Evolutionary conservation across 768 basidiomycete genomes (phyloP).

Genomic region (Nevesoporus exiguus): DNA sequence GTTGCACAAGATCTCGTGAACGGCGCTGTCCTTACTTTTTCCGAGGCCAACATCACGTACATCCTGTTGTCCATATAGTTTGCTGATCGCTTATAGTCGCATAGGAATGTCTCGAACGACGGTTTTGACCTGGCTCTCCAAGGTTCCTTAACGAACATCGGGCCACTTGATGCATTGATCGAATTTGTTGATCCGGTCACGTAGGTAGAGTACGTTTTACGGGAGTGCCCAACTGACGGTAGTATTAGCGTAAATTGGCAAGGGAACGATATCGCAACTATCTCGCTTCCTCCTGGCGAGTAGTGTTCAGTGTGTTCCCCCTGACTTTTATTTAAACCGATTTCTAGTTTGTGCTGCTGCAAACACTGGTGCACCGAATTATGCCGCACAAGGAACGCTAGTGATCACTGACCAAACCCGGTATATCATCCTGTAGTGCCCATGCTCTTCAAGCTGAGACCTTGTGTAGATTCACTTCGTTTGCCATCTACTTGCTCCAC

Average conservation of each 20-base stretch:
- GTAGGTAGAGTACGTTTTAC: slow-evolving; percentile 34
- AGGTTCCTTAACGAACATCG: slow-evolving; percentile 58
- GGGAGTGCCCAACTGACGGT: neutral
- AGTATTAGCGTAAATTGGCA: slow-evolving; percentile 55
- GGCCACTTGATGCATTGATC: slow-evolving; percentile 68
- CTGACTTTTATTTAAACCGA: neutral
- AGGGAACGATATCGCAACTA: slow-evolving; percentile 58
- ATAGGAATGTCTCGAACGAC: slow-evolving; percentile 51
- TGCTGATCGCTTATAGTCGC: slow-evolving; percentile 49
- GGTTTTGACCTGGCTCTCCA: slow-evolving; percentile 62
- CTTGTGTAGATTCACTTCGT: slow-evolving; percentile 52
- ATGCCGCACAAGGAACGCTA: slow-evolving; percentile 47
- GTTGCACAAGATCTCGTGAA: slow-evolving; percentile 64
- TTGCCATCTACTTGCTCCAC: slow-evolving; percentile 63
- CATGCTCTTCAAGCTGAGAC: neutral
- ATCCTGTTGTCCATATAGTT: slow-evolving; percentile 18
- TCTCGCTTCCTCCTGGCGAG: slow-evolving; percentile 57
- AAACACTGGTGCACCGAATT: slow-evolving; percentile 63
- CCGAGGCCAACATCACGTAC: slow-evolving; percentile 56
- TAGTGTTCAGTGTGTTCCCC: neutral
- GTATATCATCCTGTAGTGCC: slow-evolving; percentile 33
- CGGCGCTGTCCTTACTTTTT: slow-evolving; percentile 50
- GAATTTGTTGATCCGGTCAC: slow-evolving; percentile 60
- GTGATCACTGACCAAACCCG: slow-evolving; percentile 50
- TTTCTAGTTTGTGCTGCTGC: slow-evolving; percentile 61